Base-by-base conservation (phyloP, 345 rosid genomes). In the Garcia nutans region DNA sequence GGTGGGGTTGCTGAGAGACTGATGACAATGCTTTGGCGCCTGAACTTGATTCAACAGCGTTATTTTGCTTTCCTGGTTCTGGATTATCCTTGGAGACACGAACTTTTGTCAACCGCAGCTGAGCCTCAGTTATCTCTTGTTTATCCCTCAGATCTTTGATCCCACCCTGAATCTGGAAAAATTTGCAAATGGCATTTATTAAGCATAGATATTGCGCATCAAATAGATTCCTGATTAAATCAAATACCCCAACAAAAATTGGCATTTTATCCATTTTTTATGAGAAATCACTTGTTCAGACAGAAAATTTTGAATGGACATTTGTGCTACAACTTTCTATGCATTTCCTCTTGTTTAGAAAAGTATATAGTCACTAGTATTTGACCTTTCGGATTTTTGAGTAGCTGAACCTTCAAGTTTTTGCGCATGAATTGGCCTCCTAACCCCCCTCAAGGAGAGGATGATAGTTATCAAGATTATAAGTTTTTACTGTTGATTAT, bases 61-160 rank as follows among this genome's bases (percentile, higher is more conserved):
- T 80, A 63, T 66, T 78, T 74, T 74, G 83, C 61, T 72, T 83
- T 76, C 56, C 84, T n/a, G 52, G 73, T 60, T 65, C 75, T 17
- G 37, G 24, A 33, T 76, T 78, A 44, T 28, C 68, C 80, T 82
- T 82, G 50, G 56, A 77, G 70, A 64, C 31, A 41, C 77, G 78
- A 74, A 89, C 85, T 80, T 80, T 84, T 62, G 84, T 73, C 52
- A 87, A 78, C 58, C 73, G 78, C 60, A 83, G 37, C 57, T 82
- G 84, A 68, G 82, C 82, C 72, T 77, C 85, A 37, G 88, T 84
- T 79, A 89, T 89, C 77, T 89, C 91, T 72, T 86, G 89, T 77
- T 86, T 87, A 77, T 89, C 93, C 71, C 79, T 85, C 76, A 89
- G 45, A 79, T 89, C 89, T 65, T 71, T 66, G 71, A 88, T 73